Conservation (phyloP, 495 filamentous ascomycete species). For the Penicillium taxi region DNA sequence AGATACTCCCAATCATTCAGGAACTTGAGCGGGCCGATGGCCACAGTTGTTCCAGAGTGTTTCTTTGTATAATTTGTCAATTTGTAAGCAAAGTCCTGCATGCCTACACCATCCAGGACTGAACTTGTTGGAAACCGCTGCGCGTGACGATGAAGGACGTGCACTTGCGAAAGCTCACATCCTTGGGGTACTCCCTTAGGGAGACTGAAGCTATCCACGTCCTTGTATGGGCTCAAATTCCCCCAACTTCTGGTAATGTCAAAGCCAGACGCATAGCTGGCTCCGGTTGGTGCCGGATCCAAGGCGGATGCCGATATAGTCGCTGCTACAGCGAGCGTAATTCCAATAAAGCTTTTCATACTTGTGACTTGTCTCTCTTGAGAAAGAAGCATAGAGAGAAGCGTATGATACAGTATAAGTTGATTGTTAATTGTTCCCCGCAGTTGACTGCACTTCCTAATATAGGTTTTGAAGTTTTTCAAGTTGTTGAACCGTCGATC, state of each 20-base stretch:
- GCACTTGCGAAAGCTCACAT: slow-evolving; percentile 47
- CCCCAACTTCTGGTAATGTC: slow-evolving; percentile 36
- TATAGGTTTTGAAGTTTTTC: no score
- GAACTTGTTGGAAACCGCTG: slow-evolving; percentile 40
- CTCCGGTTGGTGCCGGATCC: slow-evolving; percentile 17
- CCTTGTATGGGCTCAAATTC: slow-evolving; percentile 40
- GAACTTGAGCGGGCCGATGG: slow-evolving; percentile 41
- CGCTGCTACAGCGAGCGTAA: not conserved
- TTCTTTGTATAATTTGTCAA: slow-evolving; percentile 35
- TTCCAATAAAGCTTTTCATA: no score
- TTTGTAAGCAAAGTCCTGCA: slow-evolving; percentile 39
- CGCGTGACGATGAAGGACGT: slow-evolving; percentile 45
- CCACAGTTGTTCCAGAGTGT: slow-evolving; percentile 23
- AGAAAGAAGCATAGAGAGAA: no score
- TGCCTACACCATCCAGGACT: slow-evolving; percentile 36
- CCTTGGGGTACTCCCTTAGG: slow-evolving; percentile 42
- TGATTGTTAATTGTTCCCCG: no score
- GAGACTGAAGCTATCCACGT: slow-evolving; percentile 33
- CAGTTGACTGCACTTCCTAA: no score
- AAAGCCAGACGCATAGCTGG: slow-evolving; percentile 25
- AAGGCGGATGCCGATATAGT: not conserved
- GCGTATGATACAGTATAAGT: no score
- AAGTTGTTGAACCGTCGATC: no score
- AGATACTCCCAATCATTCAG: slow-evolving; percentile 44
- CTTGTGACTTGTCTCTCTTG: no score